phyloP scores from a whole-genome alignment of 2,329 filamentous ascomycete species.

The Aspergillus novoparasiticus region DNA sequence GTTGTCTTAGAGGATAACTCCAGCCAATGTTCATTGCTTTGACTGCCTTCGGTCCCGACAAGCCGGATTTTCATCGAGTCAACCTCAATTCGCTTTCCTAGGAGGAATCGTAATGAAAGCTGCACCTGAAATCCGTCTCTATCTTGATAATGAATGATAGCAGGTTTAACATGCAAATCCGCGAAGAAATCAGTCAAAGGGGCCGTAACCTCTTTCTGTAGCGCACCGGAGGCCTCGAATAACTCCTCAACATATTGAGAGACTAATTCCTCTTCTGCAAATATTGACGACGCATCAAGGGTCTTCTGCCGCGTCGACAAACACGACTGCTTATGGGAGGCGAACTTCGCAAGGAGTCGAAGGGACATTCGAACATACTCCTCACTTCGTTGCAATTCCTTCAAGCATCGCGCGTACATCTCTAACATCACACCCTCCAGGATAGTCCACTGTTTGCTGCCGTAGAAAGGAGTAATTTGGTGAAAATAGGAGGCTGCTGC shows the following conservation, averaged over 20 bases:
- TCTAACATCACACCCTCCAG: conserved; percentile 82
- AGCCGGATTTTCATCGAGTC: conserved; percentile 68
- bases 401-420: conserved; percentile 82
- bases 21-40: conserved; percentile 69
- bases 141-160: conserved; percentile 68
- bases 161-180: conserved; percentile 66
- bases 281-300: conserved; percentile 33
- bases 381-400: conserved; percentile 72
- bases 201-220: conserved; percentile 66
- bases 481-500: conserved; percentile 78
- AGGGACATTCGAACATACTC: conserved; percentile 78
- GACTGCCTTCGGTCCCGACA: conserved; percentile 49
- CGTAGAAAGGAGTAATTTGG: conserved; percentile 76
- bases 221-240: conserved; percentile 49
- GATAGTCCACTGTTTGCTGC: conserved; percentile 73
- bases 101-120: conserved; percentile 69
- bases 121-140: conserved; percentile 75
- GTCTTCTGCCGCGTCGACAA: conserved; percentile 34
- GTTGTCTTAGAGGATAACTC: conserved; percentile 50
- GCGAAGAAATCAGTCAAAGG: conserved; percentile 75
- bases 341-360: conserved; percentile 58
- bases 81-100: conserved; percentile 70
- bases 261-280: conserved; percentile 33
- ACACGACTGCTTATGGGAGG: conserved; percentile 34
- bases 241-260: conserved; percentile 44